A percentile compares a stretch with the other conserved stretches of the same genome.
These are phyloP conservation scores for Cryptosporidium andersoni DNA, from an alignment of 169 alveolate species.

Conservation along the genomic window DNA sequence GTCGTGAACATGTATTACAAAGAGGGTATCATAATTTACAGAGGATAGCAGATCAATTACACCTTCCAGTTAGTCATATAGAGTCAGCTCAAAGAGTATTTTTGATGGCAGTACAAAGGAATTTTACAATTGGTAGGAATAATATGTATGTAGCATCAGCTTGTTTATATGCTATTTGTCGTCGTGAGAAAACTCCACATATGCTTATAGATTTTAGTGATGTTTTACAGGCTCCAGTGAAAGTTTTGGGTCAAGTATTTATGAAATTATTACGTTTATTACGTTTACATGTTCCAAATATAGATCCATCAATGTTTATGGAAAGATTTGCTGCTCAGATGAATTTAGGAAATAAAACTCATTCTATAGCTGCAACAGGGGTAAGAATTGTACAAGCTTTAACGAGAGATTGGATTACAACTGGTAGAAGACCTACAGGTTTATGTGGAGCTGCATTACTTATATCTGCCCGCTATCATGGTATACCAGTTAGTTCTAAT, in stretches of 20 bases:
- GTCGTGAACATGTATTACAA: constrained; percentile 82
- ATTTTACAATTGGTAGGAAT: constrained; percentile 93
- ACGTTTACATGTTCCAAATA: constrained; percentile 89
- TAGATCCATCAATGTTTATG: constrained; percentile 95
- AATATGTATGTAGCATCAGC: constrained; percentile 93
- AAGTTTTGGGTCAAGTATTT: constrained; percentile 86
- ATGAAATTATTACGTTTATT: constrained; percentile 88
- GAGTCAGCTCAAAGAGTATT: constrained; percentile 91
- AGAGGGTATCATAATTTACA: constrained; percentile 84
- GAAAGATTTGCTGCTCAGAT: constrained; percentile 95
- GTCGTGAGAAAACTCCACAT: constrained; percentile 92
- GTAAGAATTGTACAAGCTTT: constrained; percentile 94
- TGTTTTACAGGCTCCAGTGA: constrained; percentile 89
- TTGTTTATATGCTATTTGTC: constrained; percentile 91
- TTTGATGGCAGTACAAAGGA: constrained; percentile 91
- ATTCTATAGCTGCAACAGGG: constrained; percentile 93
- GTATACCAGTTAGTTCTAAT: constrained; percentile 84
- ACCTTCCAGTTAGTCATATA: constrained; percentile 82
- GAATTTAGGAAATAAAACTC: constrained; percentile 90
- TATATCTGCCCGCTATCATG: constrained; percentile 97
- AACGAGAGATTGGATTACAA: constrained; percentile 97
- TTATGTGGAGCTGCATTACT: constrained; percentile 99
- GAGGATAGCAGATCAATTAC: constrained; percentile 85
- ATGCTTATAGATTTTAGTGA: constrained; percentile 94
- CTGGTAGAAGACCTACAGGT: constrained; percentile 99